Conservation (phyloP, 2,329 filamentous ascomycete species). For the Lachnellula cervina region DNA sequence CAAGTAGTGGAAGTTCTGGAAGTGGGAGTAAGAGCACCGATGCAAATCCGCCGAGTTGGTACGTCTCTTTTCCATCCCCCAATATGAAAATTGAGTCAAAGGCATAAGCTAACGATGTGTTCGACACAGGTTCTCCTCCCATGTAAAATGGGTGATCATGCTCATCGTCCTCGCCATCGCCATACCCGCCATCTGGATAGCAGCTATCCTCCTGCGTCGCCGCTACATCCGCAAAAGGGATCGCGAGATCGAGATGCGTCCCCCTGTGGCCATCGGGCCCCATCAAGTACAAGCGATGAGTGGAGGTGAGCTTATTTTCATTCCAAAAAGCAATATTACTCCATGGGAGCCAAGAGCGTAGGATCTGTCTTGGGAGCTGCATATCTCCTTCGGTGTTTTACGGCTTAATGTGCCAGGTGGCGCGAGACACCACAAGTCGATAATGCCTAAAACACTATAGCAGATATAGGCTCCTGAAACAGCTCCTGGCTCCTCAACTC, state of each 20-base stretch:
- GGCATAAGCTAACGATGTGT: conserved; percentile 2
- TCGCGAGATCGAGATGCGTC: conserved; percentile 36
- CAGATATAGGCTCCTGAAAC: no score
- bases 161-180: conserved; percentile 68
- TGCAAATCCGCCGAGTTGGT: conserved; percentile 10
- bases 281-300: conserved; percentile 32
- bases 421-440: no score
- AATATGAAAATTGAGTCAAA: not conserved
- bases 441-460: no score
- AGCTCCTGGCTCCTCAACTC: no score
- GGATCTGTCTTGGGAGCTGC: no score
- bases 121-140: conserved; percentile 54
- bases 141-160: conserved; percentile 80
- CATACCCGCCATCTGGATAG: conserved; percentile 61
- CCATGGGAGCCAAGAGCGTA: no score
- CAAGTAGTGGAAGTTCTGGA: conserved; percentile 10
- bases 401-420: no score
- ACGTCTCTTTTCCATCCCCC: not conserved
- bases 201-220: conserved; percentile 66
- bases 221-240: conserved; percentile 69
- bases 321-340: no score
- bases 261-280: conserved; percentile 34
- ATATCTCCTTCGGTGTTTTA: no score
- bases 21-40: not conserved
- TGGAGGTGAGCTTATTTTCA: conserved; percentile 7